Evolutionary conservation across 805 yeast genomes (phyloP).

Genomic region (Candida sithepensis): DNA sequence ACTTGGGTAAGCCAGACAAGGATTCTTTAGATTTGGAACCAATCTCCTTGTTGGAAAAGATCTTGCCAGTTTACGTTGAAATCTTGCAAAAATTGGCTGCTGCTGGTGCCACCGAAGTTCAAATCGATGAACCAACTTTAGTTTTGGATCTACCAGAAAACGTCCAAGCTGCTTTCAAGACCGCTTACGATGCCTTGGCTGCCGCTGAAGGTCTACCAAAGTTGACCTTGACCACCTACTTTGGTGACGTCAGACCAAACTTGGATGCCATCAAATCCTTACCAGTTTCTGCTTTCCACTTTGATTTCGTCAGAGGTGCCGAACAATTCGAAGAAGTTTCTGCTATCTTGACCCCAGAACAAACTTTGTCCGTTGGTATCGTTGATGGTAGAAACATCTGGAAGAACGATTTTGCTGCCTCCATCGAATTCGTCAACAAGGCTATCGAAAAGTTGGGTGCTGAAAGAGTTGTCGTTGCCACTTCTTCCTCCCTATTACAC

Average conservation of each 20-base stretch:
- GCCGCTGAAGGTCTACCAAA: slow-evolving; percentile 70
- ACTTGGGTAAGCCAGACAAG: slow-evolving; percentile 97
- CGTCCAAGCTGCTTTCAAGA: slow-evolving; percentile 82
- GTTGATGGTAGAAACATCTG: slow-evolving; percentile 99
- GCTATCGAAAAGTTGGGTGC: slow-evolving; percentile 84
- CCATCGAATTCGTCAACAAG: slow-evolving; percentile 74
- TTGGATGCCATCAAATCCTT: slow-evolving; percentile 80
- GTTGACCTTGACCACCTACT: slow-evolving; percentile 84
- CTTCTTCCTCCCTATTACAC: slow-evolving; percentile 96
- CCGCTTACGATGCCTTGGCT: slow-evolving; percentile 76
- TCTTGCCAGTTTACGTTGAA: slow-evolving; percentile 91
- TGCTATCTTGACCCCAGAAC: slow-evolving; percentile 60
- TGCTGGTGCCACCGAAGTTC: slow-evolving; percentile 95
- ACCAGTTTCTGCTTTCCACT: slow-evolving; percentile 95
- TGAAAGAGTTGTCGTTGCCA: slow-evolving; percentile 86
- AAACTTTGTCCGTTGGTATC: slow-evolving; percentile 91
- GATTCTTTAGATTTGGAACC: slow-evolving; percentile 95
- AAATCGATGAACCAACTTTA: slow-evolving; percentile 95
- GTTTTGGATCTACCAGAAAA: slow-evolving; percentile 88
- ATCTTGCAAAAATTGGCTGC: slow-evolving; percentile 79
- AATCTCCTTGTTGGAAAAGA: slow-evolving; percentile 80
- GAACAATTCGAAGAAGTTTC: slow-evolving; percentile 88
- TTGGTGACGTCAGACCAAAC: slow-evolving; percentile 99
- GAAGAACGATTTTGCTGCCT: slow-evolving; percentile 93
- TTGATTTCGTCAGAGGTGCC: slow-evolving; percentile 93